A percentile compares a stretch with the other conserved stretches of the same genome.
These are phyloP conservation scores for Porpolomopsis calyptriformis DNA, from an alignment of 768 basidiomycete genomes.

Conservation along the genomic window DNA sequence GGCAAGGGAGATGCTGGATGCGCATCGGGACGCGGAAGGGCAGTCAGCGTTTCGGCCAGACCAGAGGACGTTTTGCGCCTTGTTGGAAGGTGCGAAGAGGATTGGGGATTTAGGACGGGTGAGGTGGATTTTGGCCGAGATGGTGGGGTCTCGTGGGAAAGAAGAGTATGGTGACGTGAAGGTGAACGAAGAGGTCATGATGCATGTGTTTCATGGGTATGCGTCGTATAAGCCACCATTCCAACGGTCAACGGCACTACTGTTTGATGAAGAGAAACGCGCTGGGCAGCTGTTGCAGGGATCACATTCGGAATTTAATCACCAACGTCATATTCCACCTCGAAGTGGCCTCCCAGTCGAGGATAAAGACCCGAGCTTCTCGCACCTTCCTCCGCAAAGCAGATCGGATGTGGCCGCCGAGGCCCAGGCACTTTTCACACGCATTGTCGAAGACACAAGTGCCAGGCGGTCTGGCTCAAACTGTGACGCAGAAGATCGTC, in stretches of 20 bases:
- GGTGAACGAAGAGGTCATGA: conserved; percentile 57
- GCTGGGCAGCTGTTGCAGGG: too few species aligned
- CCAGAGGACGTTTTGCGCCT: conserved; percentile 59
- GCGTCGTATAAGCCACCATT: conserved; percentile 70
- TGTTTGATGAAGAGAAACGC: conserved; percentile 23
- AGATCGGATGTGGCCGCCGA: conserved; percentile 64
- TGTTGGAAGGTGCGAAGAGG: conserved; percentile 86
- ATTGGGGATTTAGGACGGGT: conserved; percentile 73
- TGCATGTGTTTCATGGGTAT: conserved; percentile 81
- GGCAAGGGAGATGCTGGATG: conserved; percentile 79
- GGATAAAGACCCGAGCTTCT: conserved; percentile 23
- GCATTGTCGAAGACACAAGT: conserved; percentile 39
- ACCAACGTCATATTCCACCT: background rate
- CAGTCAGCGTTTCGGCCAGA: conserved; percentile 50
- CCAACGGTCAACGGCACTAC: conserved; percentile 35
- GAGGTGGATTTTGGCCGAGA: conserved; percentile 87
- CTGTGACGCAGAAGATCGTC: conserved; percentile 6
- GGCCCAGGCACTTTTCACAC: conserved; percentile 50
- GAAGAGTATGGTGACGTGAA: conserved; percentile 11
- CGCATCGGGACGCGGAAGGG: conserved; percentile 55
- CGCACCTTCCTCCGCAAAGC: conserved; percentile 62
- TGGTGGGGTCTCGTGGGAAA: conserved; percentile 32
- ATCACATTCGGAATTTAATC: background rate
- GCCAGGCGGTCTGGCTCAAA: conserved; percentile 1
- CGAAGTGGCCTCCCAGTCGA: conserved; percentile 8